Evolutionary conservation across 371 early-diverging fungal species (phyloP).

Genomic region (Lichtheimia ornata): DNA sequence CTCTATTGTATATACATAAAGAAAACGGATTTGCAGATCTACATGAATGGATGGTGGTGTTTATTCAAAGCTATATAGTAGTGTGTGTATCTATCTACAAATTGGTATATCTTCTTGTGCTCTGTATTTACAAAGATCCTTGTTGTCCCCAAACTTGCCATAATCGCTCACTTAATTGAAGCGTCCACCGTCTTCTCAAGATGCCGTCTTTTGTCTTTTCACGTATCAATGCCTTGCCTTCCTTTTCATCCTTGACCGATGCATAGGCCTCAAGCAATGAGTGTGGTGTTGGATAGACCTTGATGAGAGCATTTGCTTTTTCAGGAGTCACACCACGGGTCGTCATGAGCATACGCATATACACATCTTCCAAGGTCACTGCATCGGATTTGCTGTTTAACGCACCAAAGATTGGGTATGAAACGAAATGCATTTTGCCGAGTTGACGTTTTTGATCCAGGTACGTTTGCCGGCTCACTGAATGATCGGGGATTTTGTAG

Average conservation of each 20-base stretch:
- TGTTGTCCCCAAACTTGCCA: conserved; percentile 60
- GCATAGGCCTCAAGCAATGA: conserved; percentile 48
- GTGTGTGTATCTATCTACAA: too few relatives aligned
- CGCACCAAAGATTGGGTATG: conserved; percentile 58
- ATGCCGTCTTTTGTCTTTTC: conserved; percentile 37
- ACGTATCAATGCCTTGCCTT: conserved; percentile 25
- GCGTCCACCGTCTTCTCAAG: conserved; percentile 53
- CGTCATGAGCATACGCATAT: conserved; percentile 80
- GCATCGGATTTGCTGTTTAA: conserved; percentile 74
- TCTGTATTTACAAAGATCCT: not conserved
- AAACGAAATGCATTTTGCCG: conserved; percentile 39
- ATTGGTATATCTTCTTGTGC: not conserved
- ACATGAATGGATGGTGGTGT: too few relatives aligned
- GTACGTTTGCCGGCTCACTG: conserved; percentile 53
- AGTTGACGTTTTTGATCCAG: conserved; percentile 50
- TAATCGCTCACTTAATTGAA: conserved; percentile 50
- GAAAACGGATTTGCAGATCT: too few relatives aligned
- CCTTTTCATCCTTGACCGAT: conserved; percentile 1
- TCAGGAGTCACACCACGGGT: conserved; percentile 81
- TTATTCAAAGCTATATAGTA: too few relatives aligned
- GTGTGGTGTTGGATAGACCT: conserved; percentile 70
- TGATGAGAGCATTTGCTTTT: conserved; percentile 73
- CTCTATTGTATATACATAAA: too few relatives aligned
- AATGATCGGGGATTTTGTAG: conserved; percentile 60
- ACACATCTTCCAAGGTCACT: conserved; percentile 69